Conservation (phyloP, 495 filamentous ascomycete species). For the Astrocystis sublimbata region DNA sequence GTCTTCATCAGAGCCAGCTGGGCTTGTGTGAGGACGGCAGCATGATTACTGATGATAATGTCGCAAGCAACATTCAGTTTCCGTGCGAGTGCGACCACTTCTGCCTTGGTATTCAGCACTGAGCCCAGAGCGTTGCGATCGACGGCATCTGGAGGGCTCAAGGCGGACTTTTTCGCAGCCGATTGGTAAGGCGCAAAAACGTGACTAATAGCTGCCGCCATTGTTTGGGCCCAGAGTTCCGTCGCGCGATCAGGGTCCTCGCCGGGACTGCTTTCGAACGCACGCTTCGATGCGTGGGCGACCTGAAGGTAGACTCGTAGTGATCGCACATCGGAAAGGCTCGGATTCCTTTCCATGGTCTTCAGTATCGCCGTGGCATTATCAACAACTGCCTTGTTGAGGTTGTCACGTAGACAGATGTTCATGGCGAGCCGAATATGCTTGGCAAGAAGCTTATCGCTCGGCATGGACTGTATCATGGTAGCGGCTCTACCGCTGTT, state of each 20-base stretch:
- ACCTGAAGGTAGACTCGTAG: constrained; percentile 44
- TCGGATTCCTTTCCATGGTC: constrained; percentile 50
- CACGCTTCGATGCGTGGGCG: constrained; percentile 35
- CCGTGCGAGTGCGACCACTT: constrained; percentile 42
- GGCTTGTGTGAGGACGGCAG: neutral
- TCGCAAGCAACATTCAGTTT: constrained; percentile 44
- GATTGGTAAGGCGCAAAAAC: constrained; percentile 41
- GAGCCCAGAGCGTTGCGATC: constrained; percentile 16
- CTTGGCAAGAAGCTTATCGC: constrained; percentile 41
- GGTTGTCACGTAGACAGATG: constrained; percentile 67
- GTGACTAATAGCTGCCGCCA: constrained; percentile 38
- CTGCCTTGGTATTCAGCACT: constrained; percentile 24
- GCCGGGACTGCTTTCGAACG: too few species aligned
- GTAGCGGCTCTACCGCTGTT: constrained; percentile 56
- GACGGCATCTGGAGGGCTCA: constrained; percentile 18
- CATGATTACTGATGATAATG: constrained; percentile 10
- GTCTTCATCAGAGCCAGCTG: constrained; percentile 19
- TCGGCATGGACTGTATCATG: constrained; percentile 54
- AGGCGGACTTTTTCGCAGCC: constrained; percentile 27
- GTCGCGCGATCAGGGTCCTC: constrained; percentile 19
- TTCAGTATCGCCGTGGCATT: constrained; percentile 59
- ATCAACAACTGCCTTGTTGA: constrained; percentile 61
- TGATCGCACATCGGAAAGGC: constrained; percentile 44
- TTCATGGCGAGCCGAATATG: constrained; percentile 72
- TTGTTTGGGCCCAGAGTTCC: constrained; percentile 33